Conservation (phyloP, 305 asterid genomes). For the Fraxinus dipetala region DNA sequence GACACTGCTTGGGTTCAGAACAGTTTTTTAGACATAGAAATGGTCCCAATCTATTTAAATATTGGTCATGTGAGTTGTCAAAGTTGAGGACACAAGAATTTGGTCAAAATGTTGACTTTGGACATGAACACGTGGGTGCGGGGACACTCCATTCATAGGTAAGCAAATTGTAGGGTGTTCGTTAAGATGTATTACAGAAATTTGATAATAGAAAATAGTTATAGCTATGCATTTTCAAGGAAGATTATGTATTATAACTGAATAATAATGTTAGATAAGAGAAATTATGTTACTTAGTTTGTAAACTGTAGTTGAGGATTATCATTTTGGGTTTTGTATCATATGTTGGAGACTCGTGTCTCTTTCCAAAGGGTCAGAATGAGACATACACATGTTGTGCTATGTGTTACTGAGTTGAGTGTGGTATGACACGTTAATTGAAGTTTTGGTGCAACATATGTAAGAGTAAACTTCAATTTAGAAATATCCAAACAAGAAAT, state of each 20-base stretch:
- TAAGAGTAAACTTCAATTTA: background rate
- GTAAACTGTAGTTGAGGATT: background rate
- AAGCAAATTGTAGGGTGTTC: background rate
- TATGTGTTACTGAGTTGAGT: background rate
- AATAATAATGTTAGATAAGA: background rate
- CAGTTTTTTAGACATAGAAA: background rate
- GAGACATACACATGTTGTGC: background rate
- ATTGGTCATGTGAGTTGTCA: background rate
- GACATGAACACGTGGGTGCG: background rate
- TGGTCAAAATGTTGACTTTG: background rate
- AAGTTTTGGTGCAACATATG: background rate
- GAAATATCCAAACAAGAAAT: conserved; percentile 4
- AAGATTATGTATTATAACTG: background rate
- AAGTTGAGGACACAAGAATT: background rate
- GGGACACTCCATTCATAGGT: background rate
- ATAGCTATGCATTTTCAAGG: background rate
- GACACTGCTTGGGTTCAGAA: background rate
- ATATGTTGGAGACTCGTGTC: background rate
- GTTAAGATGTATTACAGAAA: background rate
- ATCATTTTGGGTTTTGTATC: background rate
- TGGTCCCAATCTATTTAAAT: background rate
- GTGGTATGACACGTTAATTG: background rate
- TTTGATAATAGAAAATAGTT: background rate
- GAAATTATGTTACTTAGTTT: background rate
- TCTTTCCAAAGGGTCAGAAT: background rate